Percentiles rank a stretch among this genome's conserved stretches.
phyloP scores from a whole-genome alignment of 805 yeast species.

The Priceomyces medius region DNA sequence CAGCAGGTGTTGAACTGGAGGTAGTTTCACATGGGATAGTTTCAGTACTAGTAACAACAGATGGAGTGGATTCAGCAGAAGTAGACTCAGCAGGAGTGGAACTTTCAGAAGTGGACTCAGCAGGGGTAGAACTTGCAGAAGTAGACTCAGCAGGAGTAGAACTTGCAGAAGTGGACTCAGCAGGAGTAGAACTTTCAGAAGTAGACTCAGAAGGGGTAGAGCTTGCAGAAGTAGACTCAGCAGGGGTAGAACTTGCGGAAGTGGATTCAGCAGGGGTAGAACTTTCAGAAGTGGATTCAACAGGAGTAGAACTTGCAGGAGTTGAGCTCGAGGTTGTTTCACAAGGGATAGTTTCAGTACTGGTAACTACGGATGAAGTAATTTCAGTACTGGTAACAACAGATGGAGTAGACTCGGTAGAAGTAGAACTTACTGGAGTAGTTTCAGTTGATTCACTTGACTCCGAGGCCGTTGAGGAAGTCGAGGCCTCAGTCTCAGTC shows the following conservation, averaged over 20 bases:
- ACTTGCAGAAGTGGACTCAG: background rate
- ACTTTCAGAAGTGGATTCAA: background rate
- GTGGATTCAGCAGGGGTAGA: background rate
- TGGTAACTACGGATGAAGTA: background rate
- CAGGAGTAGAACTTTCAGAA: background rate
- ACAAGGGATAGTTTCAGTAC: background rate
- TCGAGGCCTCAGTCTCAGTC: background rate
- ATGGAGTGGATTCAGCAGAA: background rate
- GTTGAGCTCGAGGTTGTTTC: background rate
- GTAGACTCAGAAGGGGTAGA: background rate
- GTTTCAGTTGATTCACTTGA: background rate
- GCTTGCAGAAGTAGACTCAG: conserved; percentile 1
- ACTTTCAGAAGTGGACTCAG: background rate
- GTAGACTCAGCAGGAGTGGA: background rate
- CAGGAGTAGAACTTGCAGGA: background rate
- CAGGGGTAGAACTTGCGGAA: background rate
- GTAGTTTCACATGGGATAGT: background rate
- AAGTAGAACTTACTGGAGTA: background rate
- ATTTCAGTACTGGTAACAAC: too few relatives aligned
- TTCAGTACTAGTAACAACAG: too few relatives aligned
- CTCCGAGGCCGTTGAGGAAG: background rate
- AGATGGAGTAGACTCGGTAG: background rate
- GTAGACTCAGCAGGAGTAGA: conserved; percentile 1
- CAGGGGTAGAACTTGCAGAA: background rate
- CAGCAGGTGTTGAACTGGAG: background rate